Conservation (phyloP, 164 flowering plant genomes). For the Liquidambar formosana region DNA sequence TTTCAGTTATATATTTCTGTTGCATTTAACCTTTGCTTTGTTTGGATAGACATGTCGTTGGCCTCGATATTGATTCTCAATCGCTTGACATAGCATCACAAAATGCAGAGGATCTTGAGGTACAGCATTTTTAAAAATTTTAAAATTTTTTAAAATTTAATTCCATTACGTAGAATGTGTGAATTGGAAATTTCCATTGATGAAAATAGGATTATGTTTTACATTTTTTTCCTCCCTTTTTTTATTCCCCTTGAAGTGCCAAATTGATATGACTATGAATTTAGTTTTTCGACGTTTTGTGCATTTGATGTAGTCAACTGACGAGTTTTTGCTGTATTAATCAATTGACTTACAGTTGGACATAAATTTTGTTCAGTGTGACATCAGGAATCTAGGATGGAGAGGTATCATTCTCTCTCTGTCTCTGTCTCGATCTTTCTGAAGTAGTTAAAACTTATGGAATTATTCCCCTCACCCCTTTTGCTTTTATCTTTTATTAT, state of each 20-base stretch:
- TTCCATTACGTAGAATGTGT: too few relatives aligned
- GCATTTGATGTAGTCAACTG: constrained; percentile 4
- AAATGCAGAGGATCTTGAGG: constrained; percentile 94
- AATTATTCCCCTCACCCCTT: not conserved
- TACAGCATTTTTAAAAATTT: constrained; percentile 27
- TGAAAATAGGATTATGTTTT: too few relatives aligned
- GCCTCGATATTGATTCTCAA: constrained; percentile 76
- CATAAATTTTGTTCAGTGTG: constrained; percentile 70
- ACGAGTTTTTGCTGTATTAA: constrained; percentile 16
- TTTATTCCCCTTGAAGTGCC: too few relatives aligned
- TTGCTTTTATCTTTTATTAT: too few relatives aligned
- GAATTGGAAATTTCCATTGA: too few relatives aligned
- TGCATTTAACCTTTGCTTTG: not conserved
- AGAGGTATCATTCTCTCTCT: constrained; percentile 47
- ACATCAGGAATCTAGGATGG: constrained; percentile 58
- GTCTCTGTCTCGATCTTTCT: not conserved
- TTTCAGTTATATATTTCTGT: not conserved
- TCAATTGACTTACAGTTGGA: constrained; percentile 57
- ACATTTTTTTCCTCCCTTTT: too few relatives aligned
- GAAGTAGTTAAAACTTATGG: too few relatives aligned
- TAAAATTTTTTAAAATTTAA: too few relatives aligned
- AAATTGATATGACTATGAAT: not conserved
- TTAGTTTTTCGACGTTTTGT: not conserved
- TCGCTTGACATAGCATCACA: constrained; percentile 70
- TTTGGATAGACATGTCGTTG: constrained; percentile 66